Conservation (phyloP, 306 rosid species). For the Luffa acutangula region DNA sequence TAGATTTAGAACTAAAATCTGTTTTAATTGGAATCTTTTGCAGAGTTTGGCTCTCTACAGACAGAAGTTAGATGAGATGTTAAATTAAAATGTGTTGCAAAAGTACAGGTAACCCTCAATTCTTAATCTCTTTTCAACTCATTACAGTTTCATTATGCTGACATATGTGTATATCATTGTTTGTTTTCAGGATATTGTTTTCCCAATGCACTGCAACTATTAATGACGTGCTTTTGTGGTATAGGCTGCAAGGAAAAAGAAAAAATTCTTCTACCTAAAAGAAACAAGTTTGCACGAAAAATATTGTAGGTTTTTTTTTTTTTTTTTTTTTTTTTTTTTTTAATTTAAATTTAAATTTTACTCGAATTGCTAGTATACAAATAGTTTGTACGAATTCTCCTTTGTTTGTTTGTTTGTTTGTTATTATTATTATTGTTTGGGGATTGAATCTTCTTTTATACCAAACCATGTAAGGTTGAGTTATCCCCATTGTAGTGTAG, state of each 20-base stretch:
- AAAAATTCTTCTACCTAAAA: not conserved
- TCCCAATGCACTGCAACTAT: not conserved
- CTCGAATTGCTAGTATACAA: not conserved
- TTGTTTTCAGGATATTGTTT: not conserved
- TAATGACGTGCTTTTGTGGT: slow-evolving; percentile 2
- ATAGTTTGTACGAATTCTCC: not conserved
- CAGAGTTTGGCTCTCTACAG: slow-evolving; percentile 57
- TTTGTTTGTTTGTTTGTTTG: not conserved
- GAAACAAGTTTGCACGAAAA: not conserved
- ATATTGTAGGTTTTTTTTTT: not conserved
- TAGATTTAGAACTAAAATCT: not conserved
- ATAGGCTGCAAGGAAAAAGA: slow-evolving; percentile 1
- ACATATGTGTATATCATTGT: not conserved
- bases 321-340: not conserved
- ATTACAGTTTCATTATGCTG: not conserved
- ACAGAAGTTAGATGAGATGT: slow-evolving; percentile 48
- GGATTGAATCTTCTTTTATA: not conserved
- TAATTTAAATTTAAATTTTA: too few species aligned
- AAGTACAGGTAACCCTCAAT: slow-evolving; percentile 15
- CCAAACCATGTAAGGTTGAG: not conserved
- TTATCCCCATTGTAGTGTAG: not conserved
- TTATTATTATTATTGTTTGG: not conserved
- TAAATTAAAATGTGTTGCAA: slow-evolving; percentile 11
- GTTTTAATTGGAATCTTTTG: slow-evolving; percentile 9
- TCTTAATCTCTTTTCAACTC: not conserved